Conservation (phyloP, 148 eudicot species). For the Arctostaphylos glauca region DNA sequence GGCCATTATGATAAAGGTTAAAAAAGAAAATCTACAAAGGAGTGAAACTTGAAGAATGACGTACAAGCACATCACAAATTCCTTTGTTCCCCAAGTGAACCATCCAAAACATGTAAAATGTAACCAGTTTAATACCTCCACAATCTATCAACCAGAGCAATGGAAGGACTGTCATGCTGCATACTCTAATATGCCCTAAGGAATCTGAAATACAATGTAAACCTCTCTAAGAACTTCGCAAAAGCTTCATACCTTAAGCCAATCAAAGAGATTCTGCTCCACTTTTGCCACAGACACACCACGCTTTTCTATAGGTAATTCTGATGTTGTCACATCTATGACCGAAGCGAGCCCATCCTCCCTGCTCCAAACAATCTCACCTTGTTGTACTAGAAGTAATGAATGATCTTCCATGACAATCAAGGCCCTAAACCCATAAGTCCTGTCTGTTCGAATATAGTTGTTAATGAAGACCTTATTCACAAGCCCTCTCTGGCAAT, state of each 20-base stretch:
- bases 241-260: constrained; percentile 76
- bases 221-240: background rate
- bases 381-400: constrained; percentile 84
- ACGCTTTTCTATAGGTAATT: constrained; percentile 82
- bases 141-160: background rate
- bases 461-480: constrained; percentile 80
- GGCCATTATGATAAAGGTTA: background rate
- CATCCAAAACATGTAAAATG: background rate
- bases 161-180: background rate
- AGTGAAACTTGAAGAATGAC: background rate
- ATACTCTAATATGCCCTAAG: background rate
- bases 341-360: constrained; percentile 97
- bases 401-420: constrained; percentile 99
- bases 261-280: constrained; percentile 88
- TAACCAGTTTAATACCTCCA: background rate
- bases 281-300: constrained; percentile 98
- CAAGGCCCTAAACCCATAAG: constrained; percentile 90
- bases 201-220: background rate
- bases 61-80: background rate
- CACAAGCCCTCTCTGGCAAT: constrained; percentile 61
- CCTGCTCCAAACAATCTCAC: constrained; percentile 91
- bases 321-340: constrained; percentile 82
- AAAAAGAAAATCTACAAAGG: background rate
- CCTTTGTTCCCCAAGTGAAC: background rate
- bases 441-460: constrained; percentile 83